A percentile compares a stretch with the other conserved stretches of the same genome.
Conservation (phyloP, 2,329 filamentous ascomycete species). For the Penicillium oxalicum region DNA sequence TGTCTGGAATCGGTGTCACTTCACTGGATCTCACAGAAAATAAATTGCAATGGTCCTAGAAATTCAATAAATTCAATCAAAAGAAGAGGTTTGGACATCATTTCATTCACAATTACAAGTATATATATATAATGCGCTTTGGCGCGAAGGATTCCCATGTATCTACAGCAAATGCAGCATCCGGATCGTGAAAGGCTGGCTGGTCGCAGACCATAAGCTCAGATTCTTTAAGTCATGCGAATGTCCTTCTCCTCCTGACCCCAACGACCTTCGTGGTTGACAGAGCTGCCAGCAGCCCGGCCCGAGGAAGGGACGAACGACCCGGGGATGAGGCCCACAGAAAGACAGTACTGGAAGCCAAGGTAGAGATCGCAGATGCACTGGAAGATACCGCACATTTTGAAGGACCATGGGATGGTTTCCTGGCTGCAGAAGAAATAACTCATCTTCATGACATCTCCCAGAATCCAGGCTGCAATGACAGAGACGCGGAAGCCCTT, state of each 20-base stretch:
- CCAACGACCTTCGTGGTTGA: conserved; percentile 24
- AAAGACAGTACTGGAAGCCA: conserved; percentile 40
- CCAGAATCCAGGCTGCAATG: conserved; percentile 43
- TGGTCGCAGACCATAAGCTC: conserved; percentile 3
- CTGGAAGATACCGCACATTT: conserved; percentile 46
- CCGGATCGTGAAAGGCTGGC: neutral
- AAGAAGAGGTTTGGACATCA: conserved; percentile 6
- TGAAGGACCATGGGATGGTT: conserved; percentile 44
- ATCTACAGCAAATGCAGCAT: conserved; percentile 17
- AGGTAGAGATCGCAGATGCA: conserved; percentile 44
- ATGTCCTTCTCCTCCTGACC: conserved; percentile 34
- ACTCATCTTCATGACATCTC: conserved; percentile 47
- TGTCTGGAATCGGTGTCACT: no score
- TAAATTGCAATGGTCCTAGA: neutral
- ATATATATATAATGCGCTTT: conserved; percentile 8
- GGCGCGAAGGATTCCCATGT: conserved; percentile 8
- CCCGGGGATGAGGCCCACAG: conserved; percentile 6
- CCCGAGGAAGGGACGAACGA: conserved; percentile 37
- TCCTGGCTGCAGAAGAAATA: conserved; percentile 44
- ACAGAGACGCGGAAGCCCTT: conserved; percentile 46
- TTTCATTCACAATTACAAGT: conserved; percentile 16
- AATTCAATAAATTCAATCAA: neutral
- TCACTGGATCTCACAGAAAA: no score
- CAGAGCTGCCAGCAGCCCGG: conserved; percentile 19
- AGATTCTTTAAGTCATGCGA: conserved; percentile 26